Conservation (phyloP, 192 early-diverging fungal species). For the Radiomyces spectabilis region DNA sequence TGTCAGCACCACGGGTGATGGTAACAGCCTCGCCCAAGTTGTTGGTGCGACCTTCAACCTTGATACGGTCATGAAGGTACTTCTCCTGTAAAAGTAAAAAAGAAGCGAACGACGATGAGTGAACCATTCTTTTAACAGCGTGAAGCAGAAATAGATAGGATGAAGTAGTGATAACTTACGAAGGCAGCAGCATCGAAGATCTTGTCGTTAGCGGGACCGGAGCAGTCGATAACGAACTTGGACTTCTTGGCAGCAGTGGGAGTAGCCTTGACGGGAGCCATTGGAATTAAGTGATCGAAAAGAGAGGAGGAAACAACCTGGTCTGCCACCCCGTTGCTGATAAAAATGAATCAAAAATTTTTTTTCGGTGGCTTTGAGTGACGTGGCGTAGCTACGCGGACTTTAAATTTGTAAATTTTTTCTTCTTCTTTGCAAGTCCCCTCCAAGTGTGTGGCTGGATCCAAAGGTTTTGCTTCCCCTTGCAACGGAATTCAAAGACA, state of each 20-base stretch:
- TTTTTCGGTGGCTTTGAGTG: too few relatives aligned
- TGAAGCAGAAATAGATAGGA: too few relatives aligned
- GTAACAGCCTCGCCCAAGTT: conserved; percentile 85
- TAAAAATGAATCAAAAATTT: too few relatives aligned
- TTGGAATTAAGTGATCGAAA: conserved; percentile 4
- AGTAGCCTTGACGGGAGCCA: conserved; percentile 27
- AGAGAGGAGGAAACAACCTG: conserved; percentile 18
- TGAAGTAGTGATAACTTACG: conserved; percentile 37
- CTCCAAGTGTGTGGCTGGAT: too few relatives aligned
- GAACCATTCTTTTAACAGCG: background rate
- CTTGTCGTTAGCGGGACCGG: conserved; percentile 86
- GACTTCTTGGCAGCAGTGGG: conserved; percentile 45
- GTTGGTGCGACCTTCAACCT: conserved; percentile 93
- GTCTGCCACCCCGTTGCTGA: too few relatives aligned
- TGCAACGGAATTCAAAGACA: too few relatives aligned
- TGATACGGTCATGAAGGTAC: conserved; percentile 97
- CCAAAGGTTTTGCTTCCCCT: too few relatives aligned
- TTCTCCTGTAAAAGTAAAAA: conserved; percentile 63
- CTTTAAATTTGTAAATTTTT: too few relatives aligned
- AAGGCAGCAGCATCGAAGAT: conserved; percentile 96
- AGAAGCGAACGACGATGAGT: background rate
- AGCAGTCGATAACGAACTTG: conserved; percentile 93
- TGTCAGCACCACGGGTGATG: conserved; percentile 68
- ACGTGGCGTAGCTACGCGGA: too few relatives aligned
- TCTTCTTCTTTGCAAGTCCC: too few relatives aligned